Percentiles rank a stretch among this genome's conserved stretches.
phyloP scores from a whole-genome alignment of 257 asterid species.

The Datura wrightii region DNA sequence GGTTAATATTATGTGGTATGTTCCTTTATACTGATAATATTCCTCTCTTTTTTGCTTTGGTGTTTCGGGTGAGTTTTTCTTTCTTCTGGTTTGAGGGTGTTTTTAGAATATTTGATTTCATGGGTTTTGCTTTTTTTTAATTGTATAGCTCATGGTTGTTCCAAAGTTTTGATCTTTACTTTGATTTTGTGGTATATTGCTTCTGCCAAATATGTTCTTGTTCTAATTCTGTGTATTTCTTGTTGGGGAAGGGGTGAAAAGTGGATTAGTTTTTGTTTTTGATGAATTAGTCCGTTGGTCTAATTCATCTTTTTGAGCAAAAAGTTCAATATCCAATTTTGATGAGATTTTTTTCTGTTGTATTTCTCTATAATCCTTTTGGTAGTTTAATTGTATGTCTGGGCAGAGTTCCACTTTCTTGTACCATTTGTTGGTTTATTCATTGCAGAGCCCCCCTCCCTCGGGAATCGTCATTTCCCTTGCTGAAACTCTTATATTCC shows the following conservation, averaged over 20 bases:
- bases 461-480: no score
- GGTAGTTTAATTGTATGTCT: neutral
- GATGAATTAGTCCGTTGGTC: neutral
- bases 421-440: no score
- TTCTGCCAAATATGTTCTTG: neutral
- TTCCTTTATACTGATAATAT: slow-evolving; percentile 15
- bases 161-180: slow-evolving; percentile 28
- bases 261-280: neutral
- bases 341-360: neutral
- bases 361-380: neutral
- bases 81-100: slow-evolving; percentile 1
- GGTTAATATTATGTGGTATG: slow-evolving; percentile 88
- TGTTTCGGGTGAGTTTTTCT: neutral
- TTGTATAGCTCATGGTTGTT: slow-evolving; percentile 27
- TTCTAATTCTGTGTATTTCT: neutral
- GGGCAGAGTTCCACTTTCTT: neutral
- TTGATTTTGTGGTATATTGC: slow-evolving; percentile 13
- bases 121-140: slow-evolving; percentile 34
- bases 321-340: neutral
- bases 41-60: neutral
- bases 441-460: no score
- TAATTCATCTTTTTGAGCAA: neutral
- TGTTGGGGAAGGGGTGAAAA: neutral
- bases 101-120: slow-evolving; percentile 8
- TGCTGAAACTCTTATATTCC: no score